A percentile compares a stretch with the other conserved stretches of the same genome.
phyloP scores from a whole-genome alignment of 257 asterid species.

The Coffea eugenioides region DNA sequence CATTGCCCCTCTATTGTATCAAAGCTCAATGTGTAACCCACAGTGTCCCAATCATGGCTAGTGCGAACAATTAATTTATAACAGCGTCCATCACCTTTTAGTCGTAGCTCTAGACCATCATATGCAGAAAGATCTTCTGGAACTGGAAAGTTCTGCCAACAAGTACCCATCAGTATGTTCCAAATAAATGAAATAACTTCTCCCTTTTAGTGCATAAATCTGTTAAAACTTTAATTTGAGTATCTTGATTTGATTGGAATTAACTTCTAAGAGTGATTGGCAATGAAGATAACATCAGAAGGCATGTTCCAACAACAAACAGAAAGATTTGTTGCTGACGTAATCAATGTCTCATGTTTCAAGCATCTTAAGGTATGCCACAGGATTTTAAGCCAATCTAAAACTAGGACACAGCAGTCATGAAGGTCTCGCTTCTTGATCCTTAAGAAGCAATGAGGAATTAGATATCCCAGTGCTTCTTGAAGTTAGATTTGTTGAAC shows the following conservation, averaged over 20 bases:
- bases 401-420: too few relatives aligned
- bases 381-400: background rate
- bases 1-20: constrained; percentile 85
- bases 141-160: constrained; percentile 67
- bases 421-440: too few relatives aligned
- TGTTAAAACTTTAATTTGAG: background rate
- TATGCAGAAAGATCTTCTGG: constrained; percentile 91
- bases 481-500: too few relatives aligned
- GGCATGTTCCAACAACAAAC: background rate
- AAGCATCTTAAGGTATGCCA: background rate
- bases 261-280: background rate
- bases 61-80: constrained; percentile 83
- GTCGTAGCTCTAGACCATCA: constrained; percentile 84
- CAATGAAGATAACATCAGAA: too few relatives aligned
- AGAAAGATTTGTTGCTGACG: background rate
- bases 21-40: constrained; percentile 74
- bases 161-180: constrained; percentile 4
- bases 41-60: constrained; percentile 93
- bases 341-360: background rate
- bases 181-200: background rate
- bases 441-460: too few relatives aligned
- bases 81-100: constrained; percentile 87
- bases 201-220: background rate
- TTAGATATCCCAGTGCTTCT: too few relatives aligned
- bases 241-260: background rate